Percentiles rank a stretch among this genome's conserved stretches.
phyloP scores from a whole-genome alignment of 495 filamentous ascomycete species.

The Parachaetomium inaequale region DNA sequence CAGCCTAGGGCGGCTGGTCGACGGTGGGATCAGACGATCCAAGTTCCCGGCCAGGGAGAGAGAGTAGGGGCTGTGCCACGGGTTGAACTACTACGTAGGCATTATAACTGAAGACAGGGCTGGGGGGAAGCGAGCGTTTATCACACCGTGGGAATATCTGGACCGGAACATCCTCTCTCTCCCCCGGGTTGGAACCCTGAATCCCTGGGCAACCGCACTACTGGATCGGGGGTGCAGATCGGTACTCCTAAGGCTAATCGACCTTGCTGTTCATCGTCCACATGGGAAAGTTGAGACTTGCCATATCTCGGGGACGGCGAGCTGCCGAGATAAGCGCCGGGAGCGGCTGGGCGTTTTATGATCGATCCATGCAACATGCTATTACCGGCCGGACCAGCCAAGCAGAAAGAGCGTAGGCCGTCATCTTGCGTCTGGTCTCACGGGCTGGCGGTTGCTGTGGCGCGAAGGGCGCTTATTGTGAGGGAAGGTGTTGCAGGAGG shows the following conservation, averaged over 20 bases:
- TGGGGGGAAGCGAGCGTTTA: neutral
- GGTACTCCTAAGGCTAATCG: neutral
- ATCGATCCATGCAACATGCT: neutral
- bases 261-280: neutral
- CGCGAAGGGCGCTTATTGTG: neutral
- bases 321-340: neutral
- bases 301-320: neutral
- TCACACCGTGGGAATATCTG: neutral
- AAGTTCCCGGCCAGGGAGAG: neutral
- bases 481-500: neutral
- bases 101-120: neutral
- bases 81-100: too few species aligned
- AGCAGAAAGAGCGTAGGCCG: neutral
- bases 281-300: neutral
- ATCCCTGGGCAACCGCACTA: neutral
- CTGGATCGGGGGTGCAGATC: neutral
- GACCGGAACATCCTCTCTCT: neutral
- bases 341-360: neutral
- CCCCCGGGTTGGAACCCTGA: neutral
- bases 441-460: neutral
- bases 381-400: neutral
- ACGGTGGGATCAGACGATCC: neutral
- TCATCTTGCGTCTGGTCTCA: neutral
- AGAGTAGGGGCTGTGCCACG: neutral
- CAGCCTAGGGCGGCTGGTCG: neutral